Base-by-base conservation (phyloP, 225 moss, liverwort and hornwort genomes). In the Pseudisothecium myosuroides region DNA sequence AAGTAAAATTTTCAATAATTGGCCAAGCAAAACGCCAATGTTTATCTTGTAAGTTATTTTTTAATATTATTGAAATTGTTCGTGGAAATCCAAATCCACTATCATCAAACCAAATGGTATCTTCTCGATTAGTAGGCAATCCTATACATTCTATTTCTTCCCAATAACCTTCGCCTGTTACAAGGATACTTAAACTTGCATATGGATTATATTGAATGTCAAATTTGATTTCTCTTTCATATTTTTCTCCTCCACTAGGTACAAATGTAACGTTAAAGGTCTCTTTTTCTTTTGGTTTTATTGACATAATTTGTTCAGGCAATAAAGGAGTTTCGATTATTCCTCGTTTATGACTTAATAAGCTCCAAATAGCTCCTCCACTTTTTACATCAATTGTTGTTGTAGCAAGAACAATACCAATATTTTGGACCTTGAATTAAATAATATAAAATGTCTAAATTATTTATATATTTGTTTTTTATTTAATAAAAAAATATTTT, bases 21-120 rank as follows among this genome's bases (percentile, higher is more conserved):
- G 97, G 98, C 95, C 97, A 98, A 2, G 96, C 92, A 89, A 97
- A 97, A 62, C 96, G 94, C 98, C 97, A 98, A 90, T 96, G 90
- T 87, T 91, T 96, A 43, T 95, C 87, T 29, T 43, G 23, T 73
- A 71, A 77, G 28, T 96, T 98, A 39, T 98, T 98, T 85, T 93
- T 92, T 17, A 98, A 28, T 17, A 66, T 88, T 73, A 98, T 89
- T 66, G 93, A 87, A 50, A 93, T 85, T 12, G 90, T 91, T 64
- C 22, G 74, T 21, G 93, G 89, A 19, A 89, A 82, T 36, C 94
- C 93, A 83, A 89, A 91, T 11, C 97, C 95, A 36, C 91, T 91
- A 76, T 97, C 97, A 72, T 94, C 88, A 81, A 92, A 96, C 96
- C 96, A 97, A 79, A 98, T 92, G 22, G 88, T 81, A 73, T 97